Percentiles rank a stretch among this genome's conserved stretches.
Conservation (phyloP, 2,329 filamentous ascomycete species). For the Exophiala oligosperma region DNA sequence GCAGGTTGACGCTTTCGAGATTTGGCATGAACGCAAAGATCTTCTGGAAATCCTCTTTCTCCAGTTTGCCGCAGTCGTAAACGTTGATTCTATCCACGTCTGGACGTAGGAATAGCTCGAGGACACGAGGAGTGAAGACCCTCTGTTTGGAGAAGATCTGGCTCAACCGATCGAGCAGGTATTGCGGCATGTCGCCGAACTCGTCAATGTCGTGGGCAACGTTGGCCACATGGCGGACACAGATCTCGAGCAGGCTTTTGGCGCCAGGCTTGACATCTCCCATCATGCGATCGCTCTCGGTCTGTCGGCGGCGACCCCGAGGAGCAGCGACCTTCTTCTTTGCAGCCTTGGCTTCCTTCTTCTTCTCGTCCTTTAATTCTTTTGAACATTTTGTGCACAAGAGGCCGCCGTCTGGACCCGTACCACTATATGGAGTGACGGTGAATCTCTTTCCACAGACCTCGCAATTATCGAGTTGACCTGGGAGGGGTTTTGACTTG, state of each 20-base stretch:
- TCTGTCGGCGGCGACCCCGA: constrained; percentile 67
- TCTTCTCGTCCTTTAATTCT: constrained; percentile 66
- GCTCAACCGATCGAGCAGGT: constrained; percentile 58
- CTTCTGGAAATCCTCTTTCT: constrained; percentile 72
- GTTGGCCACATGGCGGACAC: constrained; percentile 62
- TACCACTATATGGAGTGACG: constrained; percentile 83
- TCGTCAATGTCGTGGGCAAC: constrained; percentile 65
- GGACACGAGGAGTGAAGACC: constrained; percentile 51
- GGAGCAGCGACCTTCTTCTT: constrained; percentile 56
- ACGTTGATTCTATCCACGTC: constrained; percentile 59
- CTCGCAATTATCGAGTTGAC: constrained; percentile 86
- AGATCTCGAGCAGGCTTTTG: constrained; percentile 53
- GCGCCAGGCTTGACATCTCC: constrained; percentile 54
- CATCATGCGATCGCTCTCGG: constrained; percentile 82
- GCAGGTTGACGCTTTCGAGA: constrained; percentile 70
- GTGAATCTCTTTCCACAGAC: constrained; percentile 85
- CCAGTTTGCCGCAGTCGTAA: constrained; percentile 66
- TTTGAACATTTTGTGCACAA: constrained; percentile 81
- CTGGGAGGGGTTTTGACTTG: constrained; percentile 63
- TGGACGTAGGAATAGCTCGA: constrained; percentile 50
- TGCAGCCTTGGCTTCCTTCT: constrained; percentile 59
- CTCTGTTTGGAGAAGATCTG: constrained; percentile 66
- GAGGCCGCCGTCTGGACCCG: constrained; percentile 80
- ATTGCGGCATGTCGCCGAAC: constrained; percentile 61
- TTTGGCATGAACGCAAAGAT: constrained; percentile 75